These are phyloP conservation scores for Cordyceps militaris DNA, from an alignment of 2,329 filamentous ascomycete species.

Conservation along the genomic window DNA sequence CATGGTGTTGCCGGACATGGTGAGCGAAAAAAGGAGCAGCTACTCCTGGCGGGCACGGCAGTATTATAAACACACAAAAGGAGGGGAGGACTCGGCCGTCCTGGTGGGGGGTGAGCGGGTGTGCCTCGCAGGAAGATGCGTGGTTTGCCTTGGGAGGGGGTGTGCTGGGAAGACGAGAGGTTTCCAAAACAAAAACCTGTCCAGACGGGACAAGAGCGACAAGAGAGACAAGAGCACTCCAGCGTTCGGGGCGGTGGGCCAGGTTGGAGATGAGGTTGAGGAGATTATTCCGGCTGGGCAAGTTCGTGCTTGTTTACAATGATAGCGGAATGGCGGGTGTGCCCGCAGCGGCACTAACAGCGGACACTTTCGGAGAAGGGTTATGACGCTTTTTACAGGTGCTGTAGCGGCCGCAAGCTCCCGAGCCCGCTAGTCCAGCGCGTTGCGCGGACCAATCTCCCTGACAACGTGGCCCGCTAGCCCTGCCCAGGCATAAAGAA, in stretches of 20 bases:
- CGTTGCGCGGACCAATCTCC: neutral
- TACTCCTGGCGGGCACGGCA: neutral
- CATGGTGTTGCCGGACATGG: constrained; percentile 56
- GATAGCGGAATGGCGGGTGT: neutral
- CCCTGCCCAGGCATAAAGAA: constrained; percentile 1
- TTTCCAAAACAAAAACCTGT: constrained; percentile 10
- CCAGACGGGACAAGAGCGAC: constrained; percentile 7
- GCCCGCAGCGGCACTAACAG: neutral
- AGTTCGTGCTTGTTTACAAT: constrained; percentile 7
- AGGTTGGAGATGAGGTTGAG: constrained; percentile 9
- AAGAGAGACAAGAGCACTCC: neutral
- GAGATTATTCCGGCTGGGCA: neutral
- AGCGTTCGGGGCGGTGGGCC: constrained; percentile 7
- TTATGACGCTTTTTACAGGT: neutral
- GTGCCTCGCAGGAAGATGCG: neutral
- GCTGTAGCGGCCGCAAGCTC: neutral
- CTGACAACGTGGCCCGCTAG: neutral
- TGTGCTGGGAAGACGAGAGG: neutral
- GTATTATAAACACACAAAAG: constrained; percentile 2
- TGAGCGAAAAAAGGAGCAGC: constrained; percentile 11
- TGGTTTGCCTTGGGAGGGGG: constrained; percentile 2
- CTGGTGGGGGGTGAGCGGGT: constrained; percentile 1
- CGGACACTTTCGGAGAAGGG: neutral
- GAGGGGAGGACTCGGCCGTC: constrained; percentile 1
- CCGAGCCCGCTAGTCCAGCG: neutral